These are phyloP conservation scores for Colletotrichum theobromicola DNA, from an alignment of 2,329 filamentous ascomycete species.

Conservation along the genomic window DNA sequence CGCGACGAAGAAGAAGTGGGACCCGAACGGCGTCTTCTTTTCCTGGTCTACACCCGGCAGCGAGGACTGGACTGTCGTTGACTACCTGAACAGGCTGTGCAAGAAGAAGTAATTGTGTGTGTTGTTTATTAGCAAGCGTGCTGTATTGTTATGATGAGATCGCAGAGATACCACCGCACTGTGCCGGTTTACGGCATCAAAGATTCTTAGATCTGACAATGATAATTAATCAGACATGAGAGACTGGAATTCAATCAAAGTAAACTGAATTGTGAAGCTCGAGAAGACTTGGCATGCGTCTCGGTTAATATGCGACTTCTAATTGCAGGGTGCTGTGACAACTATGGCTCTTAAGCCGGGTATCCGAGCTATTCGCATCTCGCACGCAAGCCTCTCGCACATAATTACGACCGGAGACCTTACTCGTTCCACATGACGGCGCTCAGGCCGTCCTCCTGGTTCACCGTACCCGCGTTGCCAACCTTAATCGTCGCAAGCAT, in stretches of 20 bases:
- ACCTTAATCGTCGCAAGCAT: conserved; percentile 46
- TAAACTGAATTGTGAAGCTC: background rate
- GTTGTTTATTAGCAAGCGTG: background rate
- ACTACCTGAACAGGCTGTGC: conserved; percentile 20
- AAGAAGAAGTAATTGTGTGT: background rate
- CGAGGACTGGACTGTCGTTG: conserved; percentile 17
- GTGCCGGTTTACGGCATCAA: background rate
- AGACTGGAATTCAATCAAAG: background rate
- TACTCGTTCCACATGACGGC: conserved; percentile 55
- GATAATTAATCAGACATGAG: background rate
- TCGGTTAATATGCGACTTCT: background rate
- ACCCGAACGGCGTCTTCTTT: conserved; percentile 51
- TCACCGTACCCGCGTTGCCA: conserved; percentile 41
- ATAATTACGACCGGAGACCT: background rate
- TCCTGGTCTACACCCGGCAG: conserved; percentile 20
- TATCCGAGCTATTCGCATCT: background rate
- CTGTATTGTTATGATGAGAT: background rate
- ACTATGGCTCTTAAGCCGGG: background rate
- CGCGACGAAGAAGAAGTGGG: conserved; percentile 56
- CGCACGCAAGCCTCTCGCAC: background rate
- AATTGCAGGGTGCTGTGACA: background rate
- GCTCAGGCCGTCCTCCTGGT: conserved; percentile 53
- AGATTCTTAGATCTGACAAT: background rate
- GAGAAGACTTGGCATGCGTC: background rate
- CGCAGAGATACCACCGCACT: background rate